phyloP scores from a whole-genome alignment of 2,329 filamentous ascomycete species.

The Ophiostoma piceae region DNA sequence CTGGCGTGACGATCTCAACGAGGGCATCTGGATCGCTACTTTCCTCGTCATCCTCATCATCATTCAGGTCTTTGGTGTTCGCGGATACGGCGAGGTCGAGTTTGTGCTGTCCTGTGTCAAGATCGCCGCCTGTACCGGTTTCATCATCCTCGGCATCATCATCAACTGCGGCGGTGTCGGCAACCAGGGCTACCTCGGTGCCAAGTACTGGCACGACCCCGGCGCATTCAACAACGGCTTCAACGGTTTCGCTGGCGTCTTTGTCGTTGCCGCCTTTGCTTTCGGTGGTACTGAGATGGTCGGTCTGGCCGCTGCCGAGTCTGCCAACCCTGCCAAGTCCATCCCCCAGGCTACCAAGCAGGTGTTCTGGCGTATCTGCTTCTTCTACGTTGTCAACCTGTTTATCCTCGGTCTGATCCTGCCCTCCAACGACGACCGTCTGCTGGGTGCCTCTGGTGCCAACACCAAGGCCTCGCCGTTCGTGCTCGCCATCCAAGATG shows the following conservation, averaged over 20 bases:
- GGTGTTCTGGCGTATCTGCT: constrained; percentile 50
- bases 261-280: constrained; percentile 48
- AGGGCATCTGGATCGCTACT: constrained; percentile 52
- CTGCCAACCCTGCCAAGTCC: constrained; percentile 43
- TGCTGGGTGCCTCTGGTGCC: constrained; percentile 37
- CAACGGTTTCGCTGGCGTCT: constrained; percentile 47
- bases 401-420: constrained; percentile 50
- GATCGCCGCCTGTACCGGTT: constrained; percentile 53
- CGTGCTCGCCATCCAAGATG: constrained; percentile 47
- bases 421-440: constrained; percentile 39
- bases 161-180: constrained; percentile 55
- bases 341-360: constrained; percentile 50
- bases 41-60: constrained; percentile 48
- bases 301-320: constrained; percentile 49
- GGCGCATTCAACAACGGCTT: constrained; percentile 50
- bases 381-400: constrained; percentile 50
- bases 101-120: constrained; percentile 55
- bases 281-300: constrained; percentile 50
- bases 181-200: constrained; percentile 54
- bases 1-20: constrained; percentile 48
- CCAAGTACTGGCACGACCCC: constrained; percentile 54
- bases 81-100: constrained; percentile 56
- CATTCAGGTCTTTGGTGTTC: constrained; percentile 53
- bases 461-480: constrained; percentile 47
- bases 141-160: constrained; percentile 60